A percentile compares a stretch with the other conserved stretches of the same genome.
Evolutionary conservation across 306 rosid genomes (phyloP).

Genomic region (Sicyos baderoa): DNA sequence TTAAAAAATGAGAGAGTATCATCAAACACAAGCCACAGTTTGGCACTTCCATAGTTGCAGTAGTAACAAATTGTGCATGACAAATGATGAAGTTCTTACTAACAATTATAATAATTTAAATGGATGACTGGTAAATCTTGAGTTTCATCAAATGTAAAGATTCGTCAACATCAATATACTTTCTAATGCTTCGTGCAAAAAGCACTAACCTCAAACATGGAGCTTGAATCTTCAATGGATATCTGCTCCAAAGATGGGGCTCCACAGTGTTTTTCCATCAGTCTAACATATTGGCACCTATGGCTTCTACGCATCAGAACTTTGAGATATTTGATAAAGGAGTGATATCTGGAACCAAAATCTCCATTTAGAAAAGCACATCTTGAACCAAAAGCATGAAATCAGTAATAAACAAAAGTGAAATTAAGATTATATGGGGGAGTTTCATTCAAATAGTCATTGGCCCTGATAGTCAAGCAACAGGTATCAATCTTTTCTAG

Average conservation of each 20-base stretch:
- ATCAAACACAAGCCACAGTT: neutral
- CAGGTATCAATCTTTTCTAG: neutral
- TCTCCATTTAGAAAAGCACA: slow-evolving; percentile 21
- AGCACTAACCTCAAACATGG: slow-evolving; percentile 39
- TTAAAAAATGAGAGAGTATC: neutral
- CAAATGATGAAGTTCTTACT: neutral
- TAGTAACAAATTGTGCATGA: neutral
- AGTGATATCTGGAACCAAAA: slow-evolving; percentile 47
- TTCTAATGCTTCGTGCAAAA: slow-evolving; percentile 1
- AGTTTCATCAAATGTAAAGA: slow-evolving; percentile 2
- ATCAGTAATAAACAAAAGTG: slow-evolving; percentile 12
- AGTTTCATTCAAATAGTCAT: neutral
- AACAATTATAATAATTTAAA: neutral
- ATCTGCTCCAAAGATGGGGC: slow-evolving; percentile 30
- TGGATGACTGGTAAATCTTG: neutral
- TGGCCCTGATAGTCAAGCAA: neutral
- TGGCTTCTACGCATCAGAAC: slow-evolving; percentile 47
- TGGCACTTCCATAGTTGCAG: neutral
- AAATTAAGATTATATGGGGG: neutral
- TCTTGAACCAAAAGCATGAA: slow-evolving; percentile 37
- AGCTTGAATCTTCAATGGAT: slow-evolving; percentile 23
- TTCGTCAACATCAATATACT: slow-evolving; percentile 20
- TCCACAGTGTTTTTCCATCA: slow-evolving; percentile 69
- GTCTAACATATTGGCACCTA: slow-evolving; percentile 40
- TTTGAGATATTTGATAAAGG: slow-evolving; percentile 50